phyloP scores from a whole-genome alignment of 1,284 basidiomycete genomes.

The Retiboletus fuscus region DNA sequence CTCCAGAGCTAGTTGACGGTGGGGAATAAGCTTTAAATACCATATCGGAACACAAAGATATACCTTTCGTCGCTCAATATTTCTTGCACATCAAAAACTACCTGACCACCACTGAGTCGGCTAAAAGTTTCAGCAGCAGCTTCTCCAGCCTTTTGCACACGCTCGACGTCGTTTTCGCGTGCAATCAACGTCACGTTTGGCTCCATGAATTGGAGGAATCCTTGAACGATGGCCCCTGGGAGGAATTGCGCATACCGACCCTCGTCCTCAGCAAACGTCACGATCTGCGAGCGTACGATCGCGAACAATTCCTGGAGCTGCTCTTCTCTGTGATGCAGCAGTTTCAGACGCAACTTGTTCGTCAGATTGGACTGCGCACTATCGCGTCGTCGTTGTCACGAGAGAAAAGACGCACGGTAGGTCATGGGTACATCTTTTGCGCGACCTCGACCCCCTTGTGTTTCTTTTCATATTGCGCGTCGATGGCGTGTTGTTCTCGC shows the following conservation, averaged over 20 bases:
- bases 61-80: conserved; percentile 80
- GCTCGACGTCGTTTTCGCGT: conserved; percentile 71
- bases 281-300: conserved; percentile 73
- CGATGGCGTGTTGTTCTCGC: conserved; percentile 92
- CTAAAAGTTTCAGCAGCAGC: conserved; percentile 75
- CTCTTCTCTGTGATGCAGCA: conserved; percentile 93
- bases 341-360: conserved; percentile 93
- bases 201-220: conserved; percentile 78
- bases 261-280: conserved; percentile 75
- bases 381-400: conserved; percentile 16
- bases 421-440: conserved; percentile 87
- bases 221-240: conserved; percentile 87
- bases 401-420: background rate
- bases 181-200: conserved; percentile 70
- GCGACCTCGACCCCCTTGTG: conserved; percentile 90
- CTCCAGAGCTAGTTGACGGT: conserved; percentile 70
- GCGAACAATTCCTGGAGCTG: conserved; percentile 91
- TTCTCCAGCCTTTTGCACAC: conserved; percentile 70
- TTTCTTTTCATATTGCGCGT: conserved; percentile 94
- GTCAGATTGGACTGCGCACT: conserved; percentile 96
- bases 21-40: conserved; percentile 4
- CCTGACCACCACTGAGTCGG: conserved; percentile 79
- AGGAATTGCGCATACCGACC: conserved; percentile 83
- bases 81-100: conserved; percentile 73
- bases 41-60: conserved; percentile 30